These are phyloP conservation scores for Hypoxylon lienhwacheense DNA, from an alignment of 495 filamentous ascomycete species.

Conservation along the genomic window DNA sequence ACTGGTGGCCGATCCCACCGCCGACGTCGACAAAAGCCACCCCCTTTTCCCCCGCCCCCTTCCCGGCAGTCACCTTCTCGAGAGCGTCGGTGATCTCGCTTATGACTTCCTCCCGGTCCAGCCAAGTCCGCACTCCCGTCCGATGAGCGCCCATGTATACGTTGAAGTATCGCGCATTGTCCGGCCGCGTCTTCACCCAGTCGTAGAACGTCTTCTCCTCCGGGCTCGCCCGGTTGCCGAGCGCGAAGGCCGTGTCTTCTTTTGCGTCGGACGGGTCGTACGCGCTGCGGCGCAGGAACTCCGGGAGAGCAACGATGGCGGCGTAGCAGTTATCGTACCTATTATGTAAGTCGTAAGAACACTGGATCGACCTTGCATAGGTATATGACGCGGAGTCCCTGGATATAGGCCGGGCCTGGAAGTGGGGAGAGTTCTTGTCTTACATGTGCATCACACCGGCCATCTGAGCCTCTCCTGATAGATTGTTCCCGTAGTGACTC, in stretches of 20 bases:
- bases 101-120: conserved; percentile 16
- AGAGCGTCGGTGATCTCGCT: conserved; percentile 20
- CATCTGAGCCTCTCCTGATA: conserved; percentile 20
- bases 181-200: conserved; percentile 23
- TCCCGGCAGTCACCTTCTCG: conserved; percentile 15
- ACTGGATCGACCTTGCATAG: not conserved
- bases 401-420: no score
- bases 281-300: conserved; percentile 11
- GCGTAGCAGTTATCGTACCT: conserved; percentile 24
- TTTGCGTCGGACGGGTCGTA: conserved; percentile 15
- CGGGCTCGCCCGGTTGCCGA: conserved; percentile 15
- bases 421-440: no score
- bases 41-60: conserved; percentile 3
- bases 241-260: conserved; percentile 21
- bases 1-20: conserved; percentile 58
- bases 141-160: conserved; percentile 26
- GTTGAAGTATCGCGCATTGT: conserved; percentile 24
- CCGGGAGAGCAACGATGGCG: conserved; percentile 12
- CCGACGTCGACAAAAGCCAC: conserved; percentile 57
- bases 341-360: not conserved
- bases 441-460: conserved; percentile 23
- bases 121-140: conserved; percentile 20
- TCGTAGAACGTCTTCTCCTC: conserved; percentile 25
- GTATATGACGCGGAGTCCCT: not conserved
- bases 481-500: conserved; percentile 26